These are phyloP conservation scores for Melocanna baccifera DNA, from an alignment of 176 grass and related monocot species.

Conservation along the genomic window DNA sequence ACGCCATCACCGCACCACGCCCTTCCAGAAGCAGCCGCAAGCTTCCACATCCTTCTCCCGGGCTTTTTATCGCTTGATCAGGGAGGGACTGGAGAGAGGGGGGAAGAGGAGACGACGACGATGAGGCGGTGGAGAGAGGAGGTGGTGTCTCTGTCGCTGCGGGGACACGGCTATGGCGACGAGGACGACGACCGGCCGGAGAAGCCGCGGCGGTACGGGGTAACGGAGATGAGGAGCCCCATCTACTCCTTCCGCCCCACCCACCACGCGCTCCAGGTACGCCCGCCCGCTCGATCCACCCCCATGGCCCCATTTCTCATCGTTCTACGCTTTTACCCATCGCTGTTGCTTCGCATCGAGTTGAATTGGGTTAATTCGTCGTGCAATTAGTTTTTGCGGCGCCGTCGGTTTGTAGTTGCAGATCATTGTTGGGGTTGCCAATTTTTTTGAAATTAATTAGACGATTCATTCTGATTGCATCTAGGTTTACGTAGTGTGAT, in stretches of 20 bases:
- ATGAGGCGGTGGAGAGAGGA: slow-evolving; percentile 41
- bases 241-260: slow-evolving; percentile 63
- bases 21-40: slow-evolving; percentile 51
- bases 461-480: not conserved
- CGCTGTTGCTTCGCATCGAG: not conserved
- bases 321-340: not conserved
- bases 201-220: slow-evolving; percentile 83
- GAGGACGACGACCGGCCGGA: slow-evolving; percentile 81
- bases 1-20: not conserved
- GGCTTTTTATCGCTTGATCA: slow-evolving; percentile 7
- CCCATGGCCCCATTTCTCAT: not conserved
- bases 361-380: not conserved
- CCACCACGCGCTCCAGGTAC: slow-evolving; percentile 64
- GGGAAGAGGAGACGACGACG: not conserved
- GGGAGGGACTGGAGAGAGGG: not conserved
- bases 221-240: slow-evolving; percentile 92
- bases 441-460: not conserved
- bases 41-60: slow-evolving; percentile 17
- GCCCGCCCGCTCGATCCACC: not conserved
- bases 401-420: not conserved
- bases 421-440: not conserved
- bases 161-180: slow-evolving; percentile 42
- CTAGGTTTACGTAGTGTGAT: not conserved
- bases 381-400: not conserved
- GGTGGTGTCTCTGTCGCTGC: slow-evolving; percentile 31